A percentile compares a stretch with the other conserved stretches of the same genome.
These are phyloP conservation scores for Corylus americana DNA, from an alignment of 306 rosid species.

Conservation along the genomic window DNA sequence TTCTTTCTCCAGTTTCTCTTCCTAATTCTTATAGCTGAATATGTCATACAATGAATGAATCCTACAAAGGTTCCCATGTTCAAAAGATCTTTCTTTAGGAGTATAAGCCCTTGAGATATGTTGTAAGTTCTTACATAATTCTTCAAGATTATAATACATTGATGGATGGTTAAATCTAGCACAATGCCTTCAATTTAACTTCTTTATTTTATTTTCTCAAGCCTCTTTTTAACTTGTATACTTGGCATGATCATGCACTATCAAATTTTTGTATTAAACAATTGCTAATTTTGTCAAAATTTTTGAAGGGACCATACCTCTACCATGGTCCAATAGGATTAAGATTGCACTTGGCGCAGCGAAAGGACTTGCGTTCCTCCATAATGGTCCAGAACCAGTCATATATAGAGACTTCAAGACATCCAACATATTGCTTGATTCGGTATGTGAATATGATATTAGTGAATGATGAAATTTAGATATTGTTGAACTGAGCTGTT, in stretches of 20 bases:
- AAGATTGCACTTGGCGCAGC: conserved; percentile 96
- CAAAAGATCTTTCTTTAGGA: background rate
- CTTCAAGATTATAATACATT: background rate
- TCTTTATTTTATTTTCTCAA: background rate
- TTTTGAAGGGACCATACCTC: conserved; percentile 92
- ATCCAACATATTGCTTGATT: conserved; percentile 92
- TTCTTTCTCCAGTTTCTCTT: conserved; percentile 2
- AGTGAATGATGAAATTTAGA: background rate
- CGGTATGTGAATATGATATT: conserved; percentile 50
- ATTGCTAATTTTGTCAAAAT: conserved; percentile 38
- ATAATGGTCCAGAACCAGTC: conserved; percentile 88
- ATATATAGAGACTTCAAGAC: conserved; percentile 98
- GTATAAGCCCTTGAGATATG: background rate
- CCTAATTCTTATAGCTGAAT: background rate
- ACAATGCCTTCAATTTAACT: background rate
- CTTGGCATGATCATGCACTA: conserved; percentile 7
- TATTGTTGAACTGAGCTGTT: conserved; percentile 10
- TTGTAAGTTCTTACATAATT: background rate
- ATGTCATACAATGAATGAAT: background rate
- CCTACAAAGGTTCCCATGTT: background rate
- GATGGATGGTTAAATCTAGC: background rate
- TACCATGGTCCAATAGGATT: conserved; percentile 90
- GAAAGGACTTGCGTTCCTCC: conserved; percentile 95
- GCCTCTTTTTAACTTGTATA: conserved; percentile 12
- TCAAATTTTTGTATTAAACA: background rate